These are phyloP conservation scores for Gnaphalium uliginosum DNA, from an alignment of 129 eudicot species.

Conservation along the genomic window DNA sequence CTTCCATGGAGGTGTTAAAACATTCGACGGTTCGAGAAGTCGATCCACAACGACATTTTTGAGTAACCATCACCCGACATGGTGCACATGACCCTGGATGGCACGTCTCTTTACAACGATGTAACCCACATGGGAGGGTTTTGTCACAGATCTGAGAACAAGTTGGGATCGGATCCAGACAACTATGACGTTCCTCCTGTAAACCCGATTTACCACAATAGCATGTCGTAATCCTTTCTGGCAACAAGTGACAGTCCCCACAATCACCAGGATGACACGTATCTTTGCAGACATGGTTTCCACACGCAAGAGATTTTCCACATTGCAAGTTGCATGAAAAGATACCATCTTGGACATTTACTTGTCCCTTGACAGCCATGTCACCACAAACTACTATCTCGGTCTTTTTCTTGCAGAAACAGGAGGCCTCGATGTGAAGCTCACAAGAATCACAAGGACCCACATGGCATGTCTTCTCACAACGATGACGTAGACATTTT, in stretches of 20 bases:
- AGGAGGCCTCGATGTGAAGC: conserved; percentile 63
- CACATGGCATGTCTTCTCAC: conserved; percentile 67
- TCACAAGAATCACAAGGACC: conserved; percentile 84
- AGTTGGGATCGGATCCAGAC: conserved; percentile 86
- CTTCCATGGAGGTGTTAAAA: conserved; percentile 50
- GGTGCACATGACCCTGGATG: conserved; percentile 74
- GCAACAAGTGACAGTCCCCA: conserved; percentile 80
- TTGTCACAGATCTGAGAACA: conserved; percentile 66
- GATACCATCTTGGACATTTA: conserved; percentile 59
- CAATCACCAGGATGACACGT: conserved; percentile 92
- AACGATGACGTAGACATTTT: conserved; percentile 76
- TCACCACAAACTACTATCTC: conserved; percentile 87
- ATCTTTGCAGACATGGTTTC: conserved; percentile 74
- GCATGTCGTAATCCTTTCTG: conserved; percentile 68
- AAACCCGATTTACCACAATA: conserved; percentile 80
- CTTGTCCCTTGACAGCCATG: conserved; percentile 71
- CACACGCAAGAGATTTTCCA: conserved; percentile 67
- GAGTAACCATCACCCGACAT: conserved; percentile 66
- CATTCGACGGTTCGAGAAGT: conserved; percentile 79
- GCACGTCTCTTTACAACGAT: conserved; percentile 62
- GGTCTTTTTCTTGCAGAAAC: conserved; percentile 76
- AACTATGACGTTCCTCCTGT: conserved; percentile 53
- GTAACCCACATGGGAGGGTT: conserved; percentile 74
- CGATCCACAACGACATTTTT: conserved; percentile 86
- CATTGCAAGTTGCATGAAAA: conserved; percentile 69